Percentiles rank a stretch among this genome's conserved stretches.
Conservation (phyloP, 73 alveolate species). For the Urostyla sp. region DNA sequence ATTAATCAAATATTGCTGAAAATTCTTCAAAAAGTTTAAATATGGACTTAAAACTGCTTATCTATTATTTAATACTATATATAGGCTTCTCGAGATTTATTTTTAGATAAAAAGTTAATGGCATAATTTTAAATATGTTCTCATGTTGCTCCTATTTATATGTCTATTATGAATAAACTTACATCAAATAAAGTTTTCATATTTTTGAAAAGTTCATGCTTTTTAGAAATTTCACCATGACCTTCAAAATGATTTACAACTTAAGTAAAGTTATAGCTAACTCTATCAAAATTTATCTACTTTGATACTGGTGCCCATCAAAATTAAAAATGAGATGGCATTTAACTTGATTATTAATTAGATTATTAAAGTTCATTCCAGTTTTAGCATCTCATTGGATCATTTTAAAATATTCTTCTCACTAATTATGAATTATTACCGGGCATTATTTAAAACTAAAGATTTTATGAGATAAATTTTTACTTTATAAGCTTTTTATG, state of each 20-base stretch:
- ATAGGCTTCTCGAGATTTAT: constrained; percentile 17
- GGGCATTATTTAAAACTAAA: constrained; percentile 46
- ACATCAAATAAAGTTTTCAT: constrained; percentile 21
- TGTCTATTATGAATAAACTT: neutral
- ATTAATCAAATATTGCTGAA: neutral
- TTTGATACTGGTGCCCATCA: constrained; percentile 59
- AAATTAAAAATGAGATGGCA: constrained; percentile 27
- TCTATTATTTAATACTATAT: neutral
- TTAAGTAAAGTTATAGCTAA: constrained; percentile 30
- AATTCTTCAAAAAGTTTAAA: constrained; percentile 35
- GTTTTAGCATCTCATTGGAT: neutral
- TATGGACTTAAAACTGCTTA: constrained; percentile 7
- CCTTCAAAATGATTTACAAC: constrained; percentile 41
- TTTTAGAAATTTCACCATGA: constrained; percentile 46
- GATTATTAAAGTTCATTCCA: constrained; percentile 27
- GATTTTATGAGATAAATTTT: neutral
- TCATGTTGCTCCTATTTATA: constrained; percentile 5
- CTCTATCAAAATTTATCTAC: constrained; percentile 41
- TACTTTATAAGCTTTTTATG: neutral
- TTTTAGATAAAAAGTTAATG: constrained; percentile 38
- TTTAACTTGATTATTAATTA: no score
- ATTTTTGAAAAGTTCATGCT: constrained; percentile 44
- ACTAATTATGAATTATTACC: constrained; percentile 46
- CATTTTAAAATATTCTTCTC: neutral
- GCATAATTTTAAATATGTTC: constrained; percentile 34